Conservation (phyloP, 768 basidiomycete species). For the Boletus speciosus region DNA sequence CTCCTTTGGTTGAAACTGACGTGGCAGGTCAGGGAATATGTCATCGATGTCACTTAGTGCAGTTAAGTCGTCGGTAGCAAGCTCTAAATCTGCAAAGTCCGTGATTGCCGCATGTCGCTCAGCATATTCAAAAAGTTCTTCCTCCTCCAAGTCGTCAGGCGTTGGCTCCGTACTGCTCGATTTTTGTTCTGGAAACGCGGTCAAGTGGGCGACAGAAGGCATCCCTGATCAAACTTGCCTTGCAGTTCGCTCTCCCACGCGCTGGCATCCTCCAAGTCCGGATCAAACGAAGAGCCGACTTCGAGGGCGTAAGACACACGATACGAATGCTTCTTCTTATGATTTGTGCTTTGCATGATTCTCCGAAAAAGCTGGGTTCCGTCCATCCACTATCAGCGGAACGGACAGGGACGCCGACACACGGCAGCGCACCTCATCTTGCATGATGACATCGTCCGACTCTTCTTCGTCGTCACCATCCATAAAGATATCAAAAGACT, state of each 20-base stretch:
- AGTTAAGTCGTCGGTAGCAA: constrained; percentile 12
- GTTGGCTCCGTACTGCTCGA: constrained; percentile 21
- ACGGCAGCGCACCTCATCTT: constrained; percentile 49
- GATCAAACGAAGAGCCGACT: constrained; percentile 76
- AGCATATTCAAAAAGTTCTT: constrained; percentile 57
- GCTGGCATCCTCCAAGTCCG: constrained; percentile 59
- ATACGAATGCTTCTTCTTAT: constrained; percentile 50
- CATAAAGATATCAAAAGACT: constrained; percentile 42
- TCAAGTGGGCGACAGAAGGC: background rate
- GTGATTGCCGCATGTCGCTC: constrained; percentile 45
- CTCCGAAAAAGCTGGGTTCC: constrained; percentile 58
- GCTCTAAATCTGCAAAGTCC: constrained; percentile 47
- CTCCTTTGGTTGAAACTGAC: background rate
- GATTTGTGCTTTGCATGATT: constrained; percentile 54
- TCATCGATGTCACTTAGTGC: constrained; percentile 24
- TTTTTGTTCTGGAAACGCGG: background rate
- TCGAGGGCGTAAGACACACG: constrained; percentile 62
- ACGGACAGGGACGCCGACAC: background rate
- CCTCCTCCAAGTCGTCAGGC: constrained; percentile 51
- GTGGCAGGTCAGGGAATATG: background rate
- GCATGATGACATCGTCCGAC: constrained; percentile 55
- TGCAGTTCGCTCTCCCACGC: constrained; percentile 58
- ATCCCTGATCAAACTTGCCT: constrained; percentile 30
- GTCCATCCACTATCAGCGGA: constrained; percentile 6
- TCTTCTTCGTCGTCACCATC: constrained; percentile 56